A percentile compares a stretch with the other conserved stretches of the same genome.
Evolutionary conservation across 176 grass and related monocot species (phyloP).

Genomic region (Phoenix roebelenii): DNA sequence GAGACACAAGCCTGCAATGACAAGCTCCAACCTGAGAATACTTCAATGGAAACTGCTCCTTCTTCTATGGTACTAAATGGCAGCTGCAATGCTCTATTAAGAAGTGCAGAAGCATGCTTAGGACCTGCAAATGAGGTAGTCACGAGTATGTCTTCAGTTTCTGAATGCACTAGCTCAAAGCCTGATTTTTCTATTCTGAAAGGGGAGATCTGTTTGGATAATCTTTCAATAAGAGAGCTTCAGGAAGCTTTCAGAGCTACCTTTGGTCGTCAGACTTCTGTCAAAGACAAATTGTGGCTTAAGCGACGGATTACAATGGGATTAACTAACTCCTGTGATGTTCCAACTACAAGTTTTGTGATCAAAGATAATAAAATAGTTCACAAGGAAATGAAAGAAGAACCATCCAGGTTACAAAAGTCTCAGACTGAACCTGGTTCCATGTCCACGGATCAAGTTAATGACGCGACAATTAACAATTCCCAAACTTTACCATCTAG

Average conservation of each 20-base stretch:
- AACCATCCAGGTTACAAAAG: slow-evolving; percentile 6
- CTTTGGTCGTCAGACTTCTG: slow-evolving; percentile 86
- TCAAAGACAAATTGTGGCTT: slow-evolving; percentile 99
- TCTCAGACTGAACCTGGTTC: slow-evolving; percentile 22
- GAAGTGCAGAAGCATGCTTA: slow-evolving; percentile 53
- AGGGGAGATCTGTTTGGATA: slow-evolving; percentile 74
- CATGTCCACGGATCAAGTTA: slow-evolving; percentile 30
- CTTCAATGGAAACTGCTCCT: slow-evolving; percentile 39
- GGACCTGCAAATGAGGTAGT: slow-evolving; percentile 29
- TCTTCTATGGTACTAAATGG: slow-evolving; percentile 48
- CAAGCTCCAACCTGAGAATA: slow-evolving; percentile 35
- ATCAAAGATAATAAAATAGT: slow-evolving; percentile 80
- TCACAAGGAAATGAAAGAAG: slow-evolving; percentile 24
- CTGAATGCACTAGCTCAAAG: slow-evolving; percentile 39
- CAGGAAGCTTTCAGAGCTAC: slow-evolving; percentile 89
- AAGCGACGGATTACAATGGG: slow-evolving; percentile 94
- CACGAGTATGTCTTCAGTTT: slow-evolving; percentile 33
- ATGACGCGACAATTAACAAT: slow-evolving; percentile 22
- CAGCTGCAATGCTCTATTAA: slow-evolving; percentile 43
- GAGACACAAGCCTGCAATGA: slow-evolving; percentile 20
- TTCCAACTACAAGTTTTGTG: slow-evolving; percentile 65
- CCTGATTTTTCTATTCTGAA: slow-evolving; percentile 87
- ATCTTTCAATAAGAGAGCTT: slow-evolving; percentile 89
- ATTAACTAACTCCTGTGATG: slow-evolving; percentile 69
- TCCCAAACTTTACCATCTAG: slow-evolving; percentile 27